These are phyloP conservation scores for Eruca vesicaria DNA, from an alignment of 441 rosid species.

Conservation along the genomic window DNA sequence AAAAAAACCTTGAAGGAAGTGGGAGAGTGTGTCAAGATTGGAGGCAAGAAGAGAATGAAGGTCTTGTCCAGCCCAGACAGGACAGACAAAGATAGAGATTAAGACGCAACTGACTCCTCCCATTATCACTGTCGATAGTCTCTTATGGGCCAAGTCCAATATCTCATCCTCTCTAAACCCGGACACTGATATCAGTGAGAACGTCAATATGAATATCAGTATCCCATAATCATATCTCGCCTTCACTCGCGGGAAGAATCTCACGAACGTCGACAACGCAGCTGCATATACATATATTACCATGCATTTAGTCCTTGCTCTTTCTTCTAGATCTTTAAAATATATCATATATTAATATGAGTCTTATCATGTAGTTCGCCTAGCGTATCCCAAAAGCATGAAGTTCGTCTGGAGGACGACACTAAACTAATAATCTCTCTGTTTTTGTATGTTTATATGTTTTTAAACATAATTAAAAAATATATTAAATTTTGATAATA, in stretches of 20 bases:
- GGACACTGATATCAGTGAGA: slow-evolving; percentile 68
- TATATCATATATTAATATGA: not conserved
- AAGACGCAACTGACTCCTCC: slow-evolving; percentile 54
- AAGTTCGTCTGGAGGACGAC: not conserved
- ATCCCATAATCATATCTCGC: slow-evolving; percentile 81
- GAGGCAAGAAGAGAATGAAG: slow-evolving; percentile 60
- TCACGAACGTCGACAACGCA: slow-evolving; percentile 53
- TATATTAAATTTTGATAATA: not conserved
- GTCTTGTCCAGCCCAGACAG: slow-evolving; percentile 90
- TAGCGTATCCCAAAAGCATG: not conserved
- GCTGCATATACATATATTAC: slow-evolving; percentile 39
- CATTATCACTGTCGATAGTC: slow-evolving; percentile 60
- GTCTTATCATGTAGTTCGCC: not conserved
- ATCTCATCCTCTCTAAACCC: slow-evolving; percentile 65
- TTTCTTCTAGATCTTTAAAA: not conserved
- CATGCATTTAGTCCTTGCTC: not conserved
- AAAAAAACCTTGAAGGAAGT: slow-evolving; percentile 61
- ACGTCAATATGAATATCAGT: slow-evolving; percentile 74
- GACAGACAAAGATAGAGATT: slow-evolving; percentile 54
- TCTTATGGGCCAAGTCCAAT: slow-evolving; percentile 48
- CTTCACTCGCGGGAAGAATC: slow-evolving; percentile 74
- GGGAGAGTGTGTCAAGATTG: slow-evolving; percentile 56
- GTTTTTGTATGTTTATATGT: not conserved
- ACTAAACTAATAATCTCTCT: not conserved
- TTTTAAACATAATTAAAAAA: not conserved